A percentile compares a stretch with the other conserved stretches of the same genome.
Evolutionary conservation across 257 asterid genomes (phyloP).

Genomic region (Solanum sitiens): DNA sequence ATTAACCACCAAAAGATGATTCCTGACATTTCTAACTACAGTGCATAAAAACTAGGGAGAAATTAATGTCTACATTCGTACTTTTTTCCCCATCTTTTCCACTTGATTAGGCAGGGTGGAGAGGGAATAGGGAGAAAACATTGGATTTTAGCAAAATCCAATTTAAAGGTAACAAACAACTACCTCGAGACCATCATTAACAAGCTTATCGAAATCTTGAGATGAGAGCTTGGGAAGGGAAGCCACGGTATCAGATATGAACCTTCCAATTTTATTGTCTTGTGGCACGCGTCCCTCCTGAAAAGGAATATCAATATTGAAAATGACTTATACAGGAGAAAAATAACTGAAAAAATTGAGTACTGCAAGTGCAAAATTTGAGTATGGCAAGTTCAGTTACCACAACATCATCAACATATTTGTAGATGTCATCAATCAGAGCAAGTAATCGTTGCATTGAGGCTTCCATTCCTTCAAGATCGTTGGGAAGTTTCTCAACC

Average conservation of each 20-base stretch:
- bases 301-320: background rate
- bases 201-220: slow-evolving; percentile 26
- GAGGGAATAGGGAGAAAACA: background rate
- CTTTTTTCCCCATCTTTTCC: background rate
- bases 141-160: background rate
- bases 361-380: background rate
- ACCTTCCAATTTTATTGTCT: slow-evolving; percentile 71
- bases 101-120: background rate
- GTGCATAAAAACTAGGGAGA: background rate
- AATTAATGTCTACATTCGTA: background rate
- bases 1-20: background rate
- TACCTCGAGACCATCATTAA: slow-evolving; percentile 71
- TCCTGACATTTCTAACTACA: background rate
- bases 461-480: slow-evolving; percentile 95
- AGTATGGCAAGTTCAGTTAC: slow-evolving; percentile 20
- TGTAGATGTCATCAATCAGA: slow-evolving; percentile 67
- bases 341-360: background rate
- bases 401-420: slow-evolving; percentile 93
- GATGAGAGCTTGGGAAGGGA: slow-evolving; percentile 67
- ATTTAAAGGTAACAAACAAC: background rate
- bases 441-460: slow-evolving; percentile 84
- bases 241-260: slow-evolving; percentile 49
- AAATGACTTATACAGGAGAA: background rate
- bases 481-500: slow-evolving; percentile 84
- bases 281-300: slow-evolving; percentile 74